A percentile compares a stretch with the other conserved stretches of the same genome.
These are phyloP conservation scores for Mesembryanthemum crystallinum DNA, from an alignment of 148 eudicot genomes.

Conservation along the genomic window DNA sequence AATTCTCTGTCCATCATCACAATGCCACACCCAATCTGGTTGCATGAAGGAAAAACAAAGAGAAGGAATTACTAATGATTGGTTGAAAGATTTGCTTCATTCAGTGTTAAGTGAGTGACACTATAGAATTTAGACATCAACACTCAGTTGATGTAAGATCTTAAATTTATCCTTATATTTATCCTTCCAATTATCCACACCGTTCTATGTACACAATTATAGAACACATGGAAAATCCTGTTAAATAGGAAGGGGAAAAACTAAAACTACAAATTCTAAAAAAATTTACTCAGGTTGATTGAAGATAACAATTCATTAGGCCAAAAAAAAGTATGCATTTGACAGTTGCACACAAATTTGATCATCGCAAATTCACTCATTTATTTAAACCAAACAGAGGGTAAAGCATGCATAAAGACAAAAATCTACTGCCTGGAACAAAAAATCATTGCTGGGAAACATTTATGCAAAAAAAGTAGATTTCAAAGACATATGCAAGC, in stretches of 20 bases:
- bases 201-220: background rate
- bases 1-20: conserved; percentile 26
- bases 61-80: conserved; percentile 21
- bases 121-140: background rate
- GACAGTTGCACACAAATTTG: background rate
- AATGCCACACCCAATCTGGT: conserved; percentile 26
- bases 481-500: background rate
- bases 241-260: too few relatives aligned
- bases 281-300: background rate
- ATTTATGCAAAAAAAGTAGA: background rate
- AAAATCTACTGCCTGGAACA: background rate
- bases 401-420: conserved; percentile 1
- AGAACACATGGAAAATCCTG: background rate
- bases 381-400: background rate
- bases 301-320: too few relatives aligned
- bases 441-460: background rate
- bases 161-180: background rate
- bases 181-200: background rate
- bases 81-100: background rate
- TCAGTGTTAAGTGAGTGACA: background rate
- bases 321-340: too few relatives aligned
- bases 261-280: background rate
- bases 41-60: conserved; percentile 13
- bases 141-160: background rate
- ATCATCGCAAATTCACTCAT: background rate